These are phyloP conservation scores for Nepenthes alata DNA, from an alignment of 179 eudicot species.

Conservation along the genomic window DNA sequence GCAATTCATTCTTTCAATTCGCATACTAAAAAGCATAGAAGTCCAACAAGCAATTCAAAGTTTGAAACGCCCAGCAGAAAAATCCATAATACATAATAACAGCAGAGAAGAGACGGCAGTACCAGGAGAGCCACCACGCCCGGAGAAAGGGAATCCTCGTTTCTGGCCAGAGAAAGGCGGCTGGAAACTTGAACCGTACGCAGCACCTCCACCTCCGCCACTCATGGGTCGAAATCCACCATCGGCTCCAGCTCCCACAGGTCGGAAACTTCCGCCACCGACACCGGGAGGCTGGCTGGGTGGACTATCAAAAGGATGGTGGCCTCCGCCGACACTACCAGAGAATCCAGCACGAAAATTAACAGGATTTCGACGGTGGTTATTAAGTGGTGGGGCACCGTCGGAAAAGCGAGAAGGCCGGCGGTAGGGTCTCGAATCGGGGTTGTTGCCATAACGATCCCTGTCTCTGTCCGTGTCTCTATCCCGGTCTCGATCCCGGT, in stretches of 20 bases:
- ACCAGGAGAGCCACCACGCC: conserved; percentile 53
- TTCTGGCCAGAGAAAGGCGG: conserved; percentile 50
- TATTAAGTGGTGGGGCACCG: conserved; percentile 15
- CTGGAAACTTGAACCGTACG: conserved; percentile 14
- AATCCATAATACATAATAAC: neutral
- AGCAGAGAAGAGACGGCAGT: neutral
- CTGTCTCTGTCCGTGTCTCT: conserved; percentile 31
- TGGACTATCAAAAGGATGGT: conserved; percentile 37
- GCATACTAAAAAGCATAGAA: neutral
- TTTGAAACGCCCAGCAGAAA: neutral
- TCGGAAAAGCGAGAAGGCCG: conserved; percentile 48
- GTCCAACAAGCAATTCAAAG: neutral
- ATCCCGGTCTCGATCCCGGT: conserved; percentile 16
- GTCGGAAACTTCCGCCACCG: conserved; percentile 12
- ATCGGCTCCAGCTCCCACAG: conserved; percentile 3
- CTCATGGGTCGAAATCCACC: conserved; percentile 23
- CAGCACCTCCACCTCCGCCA: conserved; percentile 4
- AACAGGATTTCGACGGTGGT: conserved; percentile 19
- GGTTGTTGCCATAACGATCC: conserved; percentile 11
- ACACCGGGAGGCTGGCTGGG: conserved; percentile 30
- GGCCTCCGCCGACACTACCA: conserved; percentile 9
- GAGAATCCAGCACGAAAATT: conserved; percentile 24
- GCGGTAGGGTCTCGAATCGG: conserved; percentile 28
- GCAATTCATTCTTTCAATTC: too few relatives aligned
- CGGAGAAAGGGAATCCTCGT: conserved; percentile 45